phyloP scores from a whole-genome alignment of 805 yeast species.

The Myxozyma sirexii region DNA sequence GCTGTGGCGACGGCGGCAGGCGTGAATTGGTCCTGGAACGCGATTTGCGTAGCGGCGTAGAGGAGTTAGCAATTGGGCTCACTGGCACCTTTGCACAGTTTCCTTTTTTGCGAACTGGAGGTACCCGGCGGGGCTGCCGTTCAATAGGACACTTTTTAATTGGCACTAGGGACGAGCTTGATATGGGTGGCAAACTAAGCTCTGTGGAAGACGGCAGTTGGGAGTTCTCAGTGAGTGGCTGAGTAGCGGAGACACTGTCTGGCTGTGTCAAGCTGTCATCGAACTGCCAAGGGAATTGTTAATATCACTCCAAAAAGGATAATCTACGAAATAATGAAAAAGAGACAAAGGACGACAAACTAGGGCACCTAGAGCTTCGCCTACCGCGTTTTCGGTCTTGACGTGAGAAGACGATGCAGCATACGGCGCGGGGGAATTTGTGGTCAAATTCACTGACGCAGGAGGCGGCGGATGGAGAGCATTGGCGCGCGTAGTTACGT shows the following conservation, averaged over 20 bases:
- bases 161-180: background rate
- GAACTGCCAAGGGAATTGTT: background rate
- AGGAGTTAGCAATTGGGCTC: background rate
- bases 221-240: slow-evolving; percentile 6
- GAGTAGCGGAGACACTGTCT: slow-evolving; percentile 4
- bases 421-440: too few relatives aligned
- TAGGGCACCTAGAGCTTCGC: background rate
- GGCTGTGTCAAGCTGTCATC: background rate
- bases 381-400: background rate
- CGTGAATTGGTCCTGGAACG: background rate
- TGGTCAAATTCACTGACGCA: background rate
- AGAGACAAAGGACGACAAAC: background rate
- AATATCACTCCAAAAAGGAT: too few relatives aligned
- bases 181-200: background rate
- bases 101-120: background rate
- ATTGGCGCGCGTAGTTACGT: slow-evolving; percentile 2
- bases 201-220: background rate
- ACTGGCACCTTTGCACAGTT: background rate
- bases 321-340: background rate
- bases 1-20: background rate
- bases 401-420: background rate
- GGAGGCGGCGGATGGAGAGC: background rate
- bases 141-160: background rate
- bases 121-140: background rate
- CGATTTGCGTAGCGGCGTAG: too few relatives aligned